Evolutionary conservation across 441 rosid genomes (phyloP).

Genomic region (Jatropha multifida): DNA sequence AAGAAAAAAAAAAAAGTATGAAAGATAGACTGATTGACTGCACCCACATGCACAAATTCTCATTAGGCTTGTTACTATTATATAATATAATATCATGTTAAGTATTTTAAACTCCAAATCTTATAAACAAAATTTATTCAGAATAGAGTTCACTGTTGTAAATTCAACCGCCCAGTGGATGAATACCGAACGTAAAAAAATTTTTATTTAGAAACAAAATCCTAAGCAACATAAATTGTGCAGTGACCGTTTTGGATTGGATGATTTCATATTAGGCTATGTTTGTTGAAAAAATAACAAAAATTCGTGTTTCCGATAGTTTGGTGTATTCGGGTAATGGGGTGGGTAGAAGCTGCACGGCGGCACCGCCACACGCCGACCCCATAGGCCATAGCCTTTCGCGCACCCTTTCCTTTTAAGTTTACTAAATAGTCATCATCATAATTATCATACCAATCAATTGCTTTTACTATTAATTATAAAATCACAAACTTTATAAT

Average conservation of each 20-base stretch:
- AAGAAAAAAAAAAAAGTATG: background rate
- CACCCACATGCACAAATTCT: slow-evolving; percentile 12
- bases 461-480: background rate
- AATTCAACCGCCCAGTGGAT: too few species aligned
- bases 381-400: background rate
- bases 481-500: background rate
- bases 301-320: background rate
- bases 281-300: slow-evolving; percentile 10
- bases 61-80: background rate
- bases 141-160: too few species aligned
- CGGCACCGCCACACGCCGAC: slow-evolving; percentile 34
- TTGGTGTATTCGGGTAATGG: background rate
- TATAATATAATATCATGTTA: background rate
- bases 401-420: slow-evolving; percentile 1
- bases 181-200: too few species aligned
- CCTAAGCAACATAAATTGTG: too few species aligned
- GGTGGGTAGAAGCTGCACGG: slow-evolving; percentile 16
- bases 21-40: slow-evolving; percentile 6
- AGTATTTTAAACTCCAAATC: background rate
- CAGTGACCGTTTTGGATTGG: too few species aligned
- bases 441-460: slow-evolving; percentile 10
- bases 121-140: too few species aligned
- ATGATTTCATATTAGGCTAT: background rate
- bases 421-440: slow-evolving; percentile 5
- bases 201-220: too few species aligned